Base-by-base conservation (phyloP, 352 stramenopile genomes). In the Globisporangium parvum region DNA sequence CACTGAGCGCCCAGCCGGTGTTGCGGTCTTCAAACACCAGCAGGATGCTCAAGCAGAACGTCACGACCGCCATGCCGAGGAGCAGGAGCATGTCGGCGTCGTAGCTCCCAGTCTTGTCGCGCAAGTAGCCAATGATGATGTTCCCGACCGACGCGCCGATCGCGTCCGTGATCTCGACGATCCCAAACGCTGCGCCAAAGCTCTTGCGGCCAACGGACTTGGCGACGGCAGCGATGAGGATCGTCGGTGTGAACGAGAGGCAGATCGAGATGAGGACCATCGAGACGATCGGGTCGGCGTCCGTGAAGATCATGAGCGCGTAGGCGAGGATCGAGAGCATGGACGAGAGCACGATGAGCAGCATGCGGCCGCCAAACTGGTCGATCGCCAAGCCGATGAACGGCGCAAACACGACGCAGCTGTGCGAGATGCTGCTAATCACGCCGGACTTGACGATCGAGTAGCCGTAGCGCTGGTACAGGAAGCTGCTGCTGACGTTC, bases 311-410 rank as follows among this genome's bases (percentile, higher is more conserved):
- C 71, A 96, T 91, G 45, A 93, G 69, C 33, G 66, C 60, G 59
- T 95, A 96, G 0, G 86, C 80, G 24, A 94, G 52, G 31, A 95
- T 75, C 14, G 81, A 87, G 24, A 94, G 57, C 31, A 88, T 47
- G 0, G 80, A 79, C 9, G 87, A 80, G 8, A 78, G 21, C 11
- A 91, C 71, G 55, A 92, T 87, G 51, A 95, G 73, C 51, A 92
- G 69, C 56, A 95, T 81, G 47, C 91, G 87, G 14, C 88, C 82
- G 14, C 90, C 90, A 57, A 92, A 91, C 58, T 88, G 77, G 65
- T 97, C 88, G 60, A 97, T 87, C 3, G 87, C 66, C 14, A 96
- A 70, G 5, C 88, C 90, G 33, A 96, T 91, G 40, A 96, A 77
- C 37, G 90, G 88, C 48, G 87, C 87, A 48, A 95, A 91, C 6